Percentiles rank a stretch among this genome's conserved stretches.
Conservation (phyloP, 1,284 basidiomycete genomes). For the Papiliotrema laurentii region DNA sequence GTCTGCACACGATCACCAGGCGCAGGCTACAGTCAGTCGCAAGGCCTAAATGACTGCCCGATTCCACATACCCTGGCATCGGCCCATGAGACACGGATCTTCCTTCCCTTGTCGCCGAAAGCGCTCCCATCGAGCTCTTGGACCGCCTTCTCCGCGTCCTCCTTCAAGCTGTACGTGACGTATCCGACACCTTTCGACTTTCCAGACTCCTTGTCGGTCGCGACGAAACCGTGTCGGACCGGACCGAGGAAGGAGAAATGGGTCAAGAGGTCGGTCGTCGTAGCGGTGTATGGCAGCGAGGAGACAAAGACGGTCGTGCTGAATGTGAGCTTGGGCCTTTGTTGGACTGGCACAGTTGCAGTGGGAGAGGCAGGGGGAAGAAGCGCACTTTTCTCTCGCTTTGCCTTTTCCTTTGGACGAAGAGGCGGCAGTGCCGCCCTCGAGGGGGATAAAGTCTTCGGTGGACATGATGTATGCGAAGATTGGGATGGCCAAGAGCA, state of each 20-base stretch:
- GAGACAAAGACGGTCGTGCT: constrained; percentile 49
- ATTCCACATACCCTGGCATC: constrained; percentile 60
- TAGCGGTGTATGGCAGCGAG: constrained; percentile 75
- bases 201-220: constrained; percentile 63
- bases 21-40: neutral
- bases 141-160: constrained; percentile 78
- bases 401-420: neutral
- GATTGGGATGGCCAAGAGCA: too few relatives aligned
- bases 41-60: too few relatives aligned
- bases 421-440: neutral
- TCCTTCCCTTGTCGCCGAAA: constrained; percentile 57
- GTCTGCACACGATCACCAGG: neutral
- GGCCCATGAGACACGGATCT: constrained; percentile 73
- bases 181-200: constrained; percentile 97
- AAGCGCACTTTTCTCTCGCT: constrained; percentile 4
- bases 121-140: constrained; percentile 56
- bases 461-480: too few relatives aligned
- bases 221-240: constrained; percentile 89
- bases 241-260: constrained; percentile 95
- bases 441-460: constrained; percentile 23
- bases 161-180: constrained; percentile 82
- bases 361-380: neutral
- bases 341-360: constrained; percentile 26
- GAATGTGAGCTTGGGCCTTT: constrained; percentile 1
- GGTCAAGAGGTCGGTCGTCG: constrained; percentile 82